These are phyloP conservation scores for Cyberlindnera amylophila DNA, from an alignment of 805 yeast species.

Conservation along the genomic window DNA sequence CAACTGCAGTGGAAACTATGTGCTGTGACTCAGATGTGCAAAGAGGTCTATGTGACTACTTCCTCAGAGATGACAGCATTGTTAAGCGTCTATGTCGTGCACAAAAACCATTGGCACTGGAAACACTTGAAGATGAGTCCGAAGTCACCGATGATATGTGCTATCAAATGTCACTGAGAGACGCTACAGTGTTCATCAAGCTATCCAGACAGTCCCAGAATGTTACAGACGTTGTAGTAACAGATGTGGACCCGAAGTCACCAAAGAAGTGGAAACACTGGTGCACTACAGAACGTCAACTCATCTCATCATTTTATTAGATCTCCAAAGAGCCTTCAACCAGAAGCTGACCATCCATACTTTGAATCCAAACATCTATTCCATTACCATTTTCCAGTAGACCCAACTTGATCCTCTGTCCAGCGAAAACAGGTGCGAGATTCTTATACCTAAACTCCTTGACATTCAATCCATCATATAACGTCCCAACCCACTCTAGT, in stretches of 20 bases:
- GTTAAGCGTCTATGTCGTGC: slow-evolving; percentile 20
- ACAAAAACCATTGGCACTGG: slow-evolving; percentile 21
- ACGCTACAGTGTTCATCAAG: slow-evolving; percentile 33
- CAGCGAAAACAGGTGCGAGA: slow-evolving; percentile 38
- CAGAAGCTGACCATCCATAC: slow-evolving; percentile 9
- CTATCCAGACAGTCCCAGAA: slow-evolving; percentile 13
- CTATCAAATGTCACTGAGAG: slow-evolving; percentile 36
- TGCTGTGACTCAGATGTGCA: neutral
- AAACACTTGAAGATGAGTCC: neutral
- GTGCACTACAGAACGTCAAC: slow-evolving; percentile 37
- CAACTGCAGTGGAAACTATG: neutral
- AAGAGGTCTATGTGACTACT: slow-evolving; percentile 19
- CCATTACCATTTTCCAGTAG: slow-evolving; percentile 8
- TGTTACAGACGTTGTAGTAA: slow-evolving; percentile 25
- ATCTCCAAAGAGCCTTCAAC: slow-evolving; percentile 9
- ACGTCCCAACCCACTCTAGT: slow-evolving; percentile 45
- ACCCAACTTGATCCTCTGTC: slow-evolving; percentile 27
- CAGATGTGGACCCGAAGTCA: slow-evolving; percentile 55
- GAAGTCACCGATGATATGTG: slow-evolving; percentile 23
- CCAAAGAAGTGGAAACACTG: slow-evolving; percentile 44
- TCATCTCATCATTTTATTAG: neutral
- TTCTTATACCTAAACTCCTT: slow-evolving; percentile 40
- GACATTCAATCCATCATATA: slow-evolving; percentile 20
- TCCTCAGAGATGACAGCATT: slow-evolving; percentile 20
- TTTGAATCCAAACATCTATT: slow-evolving; percentile 23